These are phyloP conservation scores for Hypoxylon sp. DNA, from an alignment of 2,329 filamentous ascomycete genomes.

Conservation along the genomic window DNA sequence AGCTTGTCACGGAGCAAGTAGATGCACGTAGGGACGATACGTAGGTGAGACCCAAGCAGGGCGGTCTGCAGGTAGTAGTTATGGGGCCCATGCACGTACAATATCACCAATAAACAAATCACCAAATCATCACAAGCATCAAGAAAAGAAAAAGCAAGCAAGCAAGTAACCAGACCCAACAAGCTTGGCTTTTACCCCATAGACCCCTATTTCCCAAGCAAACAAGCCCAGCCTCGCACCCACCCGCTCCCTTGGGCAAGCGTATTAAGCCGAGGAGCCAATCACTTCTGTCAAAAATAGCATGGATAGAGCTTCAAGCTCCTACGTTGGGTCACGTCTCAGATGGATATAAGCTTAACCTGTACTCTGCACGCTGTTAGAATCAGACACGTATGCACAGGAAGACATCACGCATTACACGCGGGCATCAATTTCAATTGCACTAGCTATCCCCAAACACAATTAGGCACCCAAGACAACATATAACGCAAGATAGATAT, in stretches of 20 bases:
- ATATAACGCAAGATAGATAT: background rate
- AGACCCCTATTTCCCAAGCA: slow-evolving; percentile 3
- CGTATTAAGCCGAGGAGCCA: slow-evolving; percentile 14
- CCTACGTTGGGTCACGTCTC: slow-evolving; percentile 9
- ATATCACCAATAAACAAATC: slow-evolving; percentile 3
- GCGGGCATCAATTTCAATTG: slow-evolving; percentile 4
- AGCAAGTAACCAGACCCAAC: background rate
- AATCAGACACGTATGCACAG: slow-evolving; percentile 24
- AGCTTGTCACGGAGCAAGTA: background rate
- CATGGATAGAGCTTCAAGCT: background rate
- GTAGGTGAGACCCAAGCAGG: slow-evolving; percentile 3
- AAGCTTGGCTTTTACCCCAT: slow-evolving; percentile 6
- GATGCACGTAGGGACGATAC: background rate
- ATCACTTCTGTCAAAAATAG: background rate
- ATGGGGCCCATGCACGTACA: background rate
- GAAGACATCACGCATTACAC: slow-evolving; percentile 1
- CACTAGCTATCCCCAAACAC: background rate
- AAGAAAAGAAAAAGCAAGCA: background rate
- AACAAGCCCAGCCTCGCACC: slow-evolving; percentile 1
- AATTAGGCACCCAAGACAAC: background rate
- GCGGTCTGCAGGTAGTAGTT: slow-evolving; percentile 4
- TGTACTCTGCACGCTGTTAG: slow-evolving; percentile 18
- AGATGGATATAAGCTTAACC: slow-evolving; percentile 33
- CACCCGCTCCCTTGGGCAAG: slow-evolving; percentile 6
- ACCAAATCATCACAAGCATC: slow-evolving; percentile 1